Base-by-base conservation (phyloP, 2,329 filamentous ascomycete species). In the Fusarium luffae region DNA sequence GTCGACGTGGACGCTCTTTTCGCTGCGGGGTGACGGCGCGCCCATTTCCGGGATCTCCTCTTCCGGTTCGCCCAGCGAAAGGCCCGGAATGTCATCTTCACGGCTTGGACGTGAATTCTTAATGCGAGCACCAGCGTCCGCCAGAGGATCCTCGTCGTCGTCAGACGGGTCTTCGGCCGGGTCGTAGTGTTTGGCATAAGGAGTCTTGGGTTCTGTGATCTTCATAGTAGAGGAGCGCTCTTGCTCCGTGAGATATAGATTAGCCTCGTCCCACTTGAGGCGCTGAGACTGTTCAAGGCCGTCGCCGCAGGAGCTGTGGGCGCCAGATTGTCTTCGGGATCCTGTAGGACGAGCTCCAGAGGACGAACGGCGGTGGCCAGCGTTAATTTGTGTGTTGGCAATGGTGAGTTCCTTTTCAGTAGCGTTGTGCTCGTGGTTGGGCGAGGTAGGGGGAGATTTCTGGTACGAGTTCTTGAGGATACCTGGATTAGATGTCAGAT, bases 261-360 rank as follows among this genome's bases (percentile, higher is more conserved):
- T 99, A 47, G 93, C 96, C 84, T 99, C 96, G 80, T 99, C 96
- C 96, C 96, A 99, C 83, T 98, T 97, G 73, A 99, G 86, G 68
- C 94, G 90, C 68, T 92, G 91, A 62, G 88, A 90, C 19, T 84
- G 79, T 43, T 86, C 84, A 47, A 83, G 80, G 23, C 84, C 82
- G 64, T 82, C 79, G 55, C 77, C 55, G 41, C 54, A 80, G 63
- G 76, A 79, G 54, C 83, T 81, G 66, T 84, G 80, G 44, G 21
- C 62, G 59, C 83, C 83, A 62, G 92, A 94, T 70, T 90, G 91
- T 52, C 93, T 90, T 58, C 93, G 91, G n/a, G 90, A 92, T 11
- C 88, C 86, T 10, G 79, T 74, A 30, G 86, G 86, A 7, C 89
- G 88, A 68, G 88, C 88, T 4, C 89, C 86, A 27, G 88, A 88